Evolutionary conservation across 148 eudicot species (phyloP).

Genomic region (Diospyros lotus): DNA sequence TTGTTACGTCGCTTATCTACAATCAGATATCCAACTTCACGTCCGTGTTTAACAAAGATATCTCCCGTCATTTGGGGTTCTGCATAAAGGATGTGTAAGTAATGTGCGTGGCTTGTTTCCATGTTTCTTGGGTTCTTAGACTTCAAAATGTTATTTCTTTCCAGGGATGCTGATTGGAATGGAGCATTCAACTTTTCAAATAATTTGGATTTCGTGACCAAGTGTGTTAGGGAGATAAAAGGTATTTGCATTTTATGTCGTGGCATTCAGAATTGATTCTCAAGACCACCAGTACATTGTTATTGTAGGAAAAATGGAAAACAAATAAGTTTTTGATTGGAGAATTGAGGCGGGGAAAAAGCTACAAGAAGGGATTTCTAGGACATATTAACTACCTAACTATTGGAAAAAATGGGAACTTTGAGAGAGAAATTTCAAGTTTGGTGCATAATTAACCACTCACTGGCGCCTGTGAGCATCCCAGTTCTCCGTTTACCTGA

Average conservation of each 20-base stretch:
- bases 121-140: background rate
- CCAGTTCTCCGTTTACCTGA: background rate
- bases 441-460: conserved; percentile 1
- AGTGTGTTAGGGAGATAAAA: conserved; percentile 46
- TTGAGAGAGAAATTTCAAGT: background rate
- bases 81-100: conserved; percentile 78
- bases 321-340: background rate
- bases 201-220: conserved; percentile 47
- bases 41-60: conserved; percentile 44
- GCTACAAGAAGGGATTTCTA: background rate
- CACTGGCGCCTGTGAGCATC: background rate
- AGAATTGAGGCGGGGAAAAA: background rate
- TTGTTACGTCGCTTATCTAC: conserved; percentile 43
- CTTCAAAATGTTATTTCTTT: conserved; percentile 10
- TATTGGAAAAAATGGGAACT: background rate
- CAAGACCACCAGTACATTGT: background rate
- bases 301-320: background rate
- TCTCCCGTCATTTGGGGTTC: conserved; percentile 46
- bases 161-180: conserved; percentile 66
- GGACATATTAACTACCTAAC: background rate
- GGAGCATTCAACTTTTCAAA: conserved; percentile 68
- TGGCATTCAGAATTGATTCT: background rate
- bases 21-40: conserved; percentile 54
- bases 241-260: conserved; percentile 28
- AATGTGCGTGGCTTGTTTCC: background rate